Conservation (phyloP, 2,329 filamentous ascomycete species). For the Fusarium sp. region DNA sequence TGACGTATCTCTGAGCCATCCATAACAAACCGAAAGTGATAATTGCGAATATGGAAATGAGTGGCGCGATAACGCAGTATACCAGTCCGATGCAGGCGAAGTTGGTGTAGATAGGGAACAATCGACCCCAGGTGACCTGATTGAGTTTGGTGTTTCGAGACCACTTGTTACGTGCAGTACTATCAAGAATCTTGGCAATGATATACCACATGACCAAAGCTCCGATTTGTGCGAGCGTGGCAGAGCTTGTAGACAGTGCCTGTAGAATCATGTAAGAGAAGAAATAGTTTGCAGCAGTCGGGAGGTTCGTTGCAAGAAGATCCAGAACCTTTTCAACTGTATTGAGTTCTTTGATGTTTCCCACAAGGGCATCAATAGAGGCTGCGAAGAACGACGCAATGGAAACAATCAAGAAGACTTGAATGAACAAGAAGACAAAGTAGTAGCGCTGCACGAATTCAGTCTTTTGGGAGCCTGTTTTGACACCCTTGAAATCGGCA, state of each 20-base stretch:
- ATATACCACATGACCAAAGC: constrained; percentile 84
- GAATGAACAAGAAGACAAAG: constrained; percentile 93
- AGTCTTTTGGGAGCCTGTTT: constrained; percentile 82
- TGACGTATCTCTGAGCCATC: constrained; percentile 96
- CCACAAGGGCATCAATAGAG: constrained; percentile 71
- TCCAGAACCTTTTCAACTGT: constrained; percentile 75
- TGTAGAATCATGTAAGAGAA: constrained; percentile 99
- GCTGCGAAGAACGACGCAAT: constrained; percentile 79
- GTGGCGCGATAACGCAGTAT: constrained; percentile 87
- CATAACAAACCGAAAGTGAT: constrained; percentile 92
- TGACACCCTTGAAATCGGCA: constrained; percentile 78
- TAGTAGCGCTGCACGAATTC: constrained; percentile 93
- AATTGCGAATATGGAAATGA: constrained; percentile 93
- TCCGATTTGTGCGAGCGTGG: constrained; percentile 86
- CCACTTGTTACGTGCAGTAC: constrained; percentile 85
- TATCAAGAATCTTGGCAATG: constrained; percentile 83
- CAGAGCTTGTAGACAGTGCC: constrained; percentile 89
- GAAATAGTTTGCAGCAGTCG: constrained; percentile 93
- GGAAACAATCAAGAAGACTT: constrained; percentile 93
- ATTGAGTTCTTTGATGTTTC: constrained; percentile 56
- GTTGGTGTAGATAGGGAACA: constrained; percentile 97
- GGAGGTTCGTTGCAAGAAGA: constrained; percentile 81
- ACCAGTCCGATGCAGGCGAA: constrained; percentile 92
- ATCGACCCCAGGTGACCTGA: constrained; percentile 87
- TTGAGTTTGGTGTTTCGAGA: constrained; percentile 81